A percentile compares a stretch with the other conserved stretches of the same genome.
phyloP scores from a whole-genome alignment of 192 early-diverging fungal species.

The Endogone sp. region DNA sequence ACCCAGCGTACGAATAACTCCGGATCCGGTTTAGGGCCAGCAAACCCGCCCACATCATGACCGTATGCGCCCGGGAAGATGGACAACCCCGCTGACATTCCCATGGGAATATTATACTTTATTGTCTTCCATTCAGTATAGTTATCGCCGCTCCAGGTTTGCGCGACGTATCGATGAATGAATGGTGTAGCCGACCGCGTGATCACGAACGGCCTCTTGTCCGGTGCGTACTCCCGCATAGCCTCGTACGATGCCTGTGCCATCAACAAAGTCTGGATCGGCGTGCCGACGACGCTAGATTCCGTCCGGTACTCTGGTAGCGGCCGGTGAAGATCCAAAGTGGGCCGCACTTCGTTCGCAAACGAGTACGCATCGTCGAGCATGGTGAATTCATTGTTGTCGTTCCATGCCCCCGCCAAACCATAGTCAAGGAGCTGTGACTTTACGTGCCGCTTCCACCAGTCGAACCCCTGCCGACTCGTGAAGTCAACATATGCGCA shows the following conservation, averaged over 20 bases:
- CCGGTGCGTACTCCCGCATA: constrained; percentile 28
- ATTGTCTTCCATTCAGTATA: constrained; percentile 53
- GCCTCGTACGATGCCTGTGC: constrained; percentile 53
- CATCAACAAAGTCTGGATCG: constrained; percentile 54
- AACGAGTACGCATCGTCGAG: constrained; percentile 33
- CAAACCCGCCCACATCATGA: constrained; percentile 62
- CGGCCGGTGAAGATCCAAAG: constrained; percentile 6
- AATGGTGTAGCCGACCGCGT: constrained; percentile 44
- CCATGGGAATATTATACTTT: constrained; percentile 61
- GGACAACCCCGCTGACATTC: constrained; percentile 41
- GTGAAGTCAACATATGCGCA: constrained; percentile 60
- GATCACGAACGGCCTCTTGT: constrained; percentile 47
- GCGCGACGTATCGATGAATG: constrained; percentile 40
- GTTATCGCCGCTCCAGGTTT: constrained; percentile 62
- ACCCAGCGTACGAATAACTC: constrained; percentile 63
- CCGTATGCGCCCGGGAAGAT: constrained; percentile 48
- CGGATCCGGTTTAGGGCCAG: constrained; percentile 43
- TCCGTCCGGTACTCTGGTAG: constrained; percentile 5
- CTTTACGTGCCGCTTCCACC: constrained; percentile 50
- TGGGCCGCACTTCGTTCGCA: constrained; percentile 34
- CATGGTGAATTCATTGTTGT: constrained; percentile 49
- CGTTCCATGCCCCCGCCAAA: constrained; percentile 52
- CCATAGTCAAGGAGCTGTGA: constrained; percentile 39
- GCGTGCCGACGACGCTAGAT: constrained; percentile 34
- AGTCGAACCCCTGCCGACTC: constrained; percentile 32